Conservation (phyloP, 768 basidiomycete species). For the Antrodiella citrinella region DNA sequence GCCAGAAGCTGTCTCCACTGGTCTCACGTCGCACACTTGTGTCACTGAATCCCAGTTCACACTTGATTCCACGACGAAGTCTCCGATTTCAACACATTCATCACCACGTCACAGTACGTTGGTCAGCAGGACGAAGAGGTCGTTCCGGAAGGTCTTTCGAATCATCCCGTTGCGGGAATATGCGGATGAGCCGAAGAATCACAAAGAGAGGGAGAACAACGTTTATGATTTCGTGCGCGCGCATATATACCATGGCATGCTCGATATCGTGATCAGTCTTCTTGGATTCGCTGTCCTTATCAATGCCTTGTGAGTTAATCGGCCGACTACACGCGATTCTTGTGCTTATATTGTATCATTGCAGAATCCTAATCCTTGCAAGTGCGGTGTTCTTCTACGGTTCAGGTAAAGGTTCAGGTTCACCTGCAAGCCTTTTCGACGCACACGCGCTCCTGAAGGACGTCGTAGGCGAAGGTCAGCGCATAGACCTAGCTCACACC, state of each 20-base stretch:
- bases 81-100: neutral
- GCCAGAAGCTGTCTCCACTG: neutral
- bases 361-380: conserved; percentile 75
- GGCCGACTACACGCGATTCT: conserved; percentile 2
- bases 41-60: neutral
- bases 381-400: conserved; percentile 73
- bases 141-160: conserved; percentile 13
- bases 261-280: conserved; percentile 48
- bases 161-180: conserved; percentile 18
- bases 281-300: conserved; percentile 83
- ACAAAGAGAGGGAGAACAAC: conserved; percentile 31
- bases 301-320: conserved; percentile 60
- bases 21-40: neutral
- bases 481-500: neutral
- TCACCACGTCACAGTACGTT: conserved; percentile 3
- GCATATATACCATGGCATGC: conserved; percentile 34
- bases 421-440: conserved; percentile 73
- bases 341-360: neutral
- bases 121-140: conserved; percentile 4
- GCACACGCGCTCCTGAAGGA: conserved; percentile 68
- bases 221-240: conserved; percentile 26
- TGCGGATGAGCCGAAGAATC: conserved; percentile 31
- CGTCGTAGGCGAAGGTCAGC: conserved; percentile 59
- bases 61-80: neutral
- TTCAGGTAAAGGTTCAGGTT: conserved; percentile 28